These are phyloP conservation scores for Stagonosporopsis vannaccii DNA, from an alignment of 2,329 filamentous ascomycete genomes.

Conservation along the genomic window DNA sequence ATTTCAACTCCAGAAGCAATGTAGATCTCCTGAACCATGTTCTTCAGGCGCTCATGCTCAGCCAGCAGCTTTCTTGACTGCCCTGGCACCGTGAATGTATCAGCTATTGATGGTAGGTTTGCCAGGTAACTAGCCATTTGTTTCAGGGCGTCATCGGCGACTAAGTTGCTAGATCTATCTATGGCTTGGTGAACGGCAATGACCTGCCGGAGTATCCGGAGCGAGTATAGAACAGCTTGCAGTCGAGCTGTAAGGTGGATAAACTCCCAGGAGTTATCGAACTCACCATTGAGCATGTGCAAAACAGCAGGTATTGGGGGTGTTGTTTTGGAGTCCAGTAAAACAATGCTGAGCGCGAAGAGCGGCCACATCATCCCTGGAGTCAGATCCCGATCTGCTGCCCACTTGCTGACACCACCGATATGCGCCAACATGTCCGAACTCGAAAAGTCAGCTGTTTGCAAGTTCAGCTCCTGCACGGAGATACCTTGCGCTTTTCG, in stretches of 20 bases:
- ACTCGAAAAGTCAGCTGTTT: neutral
- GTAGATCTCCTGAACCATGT: conserved; percentile 40
- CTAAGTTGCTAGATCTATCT: neutral
- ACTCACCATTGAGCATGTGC: conserved; percentile 38
- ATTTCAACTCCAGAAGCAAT: conserved; percentile 31
- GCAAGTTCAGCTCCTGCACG: conserved; percentile 24
- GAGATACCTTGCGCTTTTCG: conserved; percentile 46
- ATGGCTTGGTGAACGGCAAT: conserved; percentile 31
- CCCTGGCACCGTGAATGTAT: conserved; percentile 37
- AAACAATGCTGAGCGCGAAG: conserved; percentile 31
- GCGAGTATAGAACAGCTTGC: conserved; percentile 53
- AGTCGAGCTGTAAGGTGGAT: conserved; percentile 52
- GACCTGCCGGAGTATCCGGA: conserved; percentile 53
- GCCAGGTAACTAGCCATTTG: conserved; percentile 27
- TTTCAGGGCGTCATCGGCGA: neutral
- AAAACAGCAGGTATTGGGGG: conserved; percentile 25
- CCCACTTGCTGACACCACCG: conserved; percentile 27
- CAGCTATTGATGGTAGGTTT: conserved; percentile 33
- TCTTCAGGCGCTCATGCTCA: conserved; percentile 25
- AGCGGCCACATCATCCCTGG: conserved; percentile 35
- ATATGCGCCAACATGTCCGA: conserved; percentile 26
- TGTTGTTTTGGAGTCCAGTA: conserved; percentile 30
- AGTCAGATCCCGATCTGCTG: conserved; percentile 16
- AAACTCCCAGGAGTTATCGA: conserved; percentile 47
- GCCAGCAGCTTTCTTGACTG: conserved; percentile 23